Evolutionary conservation across 805 yeast species (phyloP), one percentile per base, ranked within the genome.

Genomic region (Kregervanrija delftensis): DNA sequence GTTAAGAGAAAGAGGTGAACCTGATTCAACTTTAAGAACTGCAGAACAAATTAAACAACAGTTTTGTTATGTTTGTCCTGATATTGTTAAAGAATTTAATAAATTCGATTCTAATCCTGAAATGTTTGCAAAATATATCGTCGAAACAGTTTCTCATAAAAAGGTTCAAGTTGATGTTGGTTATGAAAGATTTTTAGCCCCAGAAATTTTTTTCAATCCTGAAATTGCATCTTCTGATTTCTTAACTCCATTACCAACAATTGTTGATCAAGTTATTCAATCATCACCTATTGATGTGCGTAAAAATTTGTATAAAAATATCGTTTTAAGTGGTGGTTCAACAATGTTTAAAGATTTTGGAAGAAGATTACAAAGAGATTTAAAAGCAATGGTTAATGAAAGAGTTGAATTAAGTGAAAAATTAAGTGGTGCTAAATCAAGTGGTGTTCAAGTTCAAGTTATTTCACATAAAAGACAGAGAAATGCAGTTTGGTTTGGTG

Each of bases 401-500:
- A 82, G 99, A 68, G 88, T 93, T 49, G 79, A 81, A 43, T 73
- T 74, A 48, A 83, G 90, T 62, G 99, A 93, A 68, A 71, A 72
- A 56, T 69, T 82, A 48, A 79, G 89, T 57, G 83, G 83, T 45
- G 75, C 79, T 36, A 85, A 80, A 61, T 82, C 95, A 22, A 84
- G 95, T 30, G 99, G 99, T 64, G 95, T 93, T 42, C 95, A 89
- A 46, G 99, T 93, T 45, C 95, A 87, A 68, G 99, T 93, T 49
- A 90, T 93, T 53, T 81, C 95, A 30, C 99, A 93, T 71, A 89
- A 91, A 72, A 86, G 93, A 68, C 99, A 93, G 72, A 79, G 96
- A 65, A 88, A 93, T 60, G 99, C 99, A 3, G 99, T 93, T 47
- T 93, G 99, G 99, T 93, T 91, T 63, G 99, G 99, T 56, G 99